These are phyloP conservation scores for Myxozyma geophila DNA, from an alignment of 805 yeast genomes.

Conservation along the genomic window DNA sequence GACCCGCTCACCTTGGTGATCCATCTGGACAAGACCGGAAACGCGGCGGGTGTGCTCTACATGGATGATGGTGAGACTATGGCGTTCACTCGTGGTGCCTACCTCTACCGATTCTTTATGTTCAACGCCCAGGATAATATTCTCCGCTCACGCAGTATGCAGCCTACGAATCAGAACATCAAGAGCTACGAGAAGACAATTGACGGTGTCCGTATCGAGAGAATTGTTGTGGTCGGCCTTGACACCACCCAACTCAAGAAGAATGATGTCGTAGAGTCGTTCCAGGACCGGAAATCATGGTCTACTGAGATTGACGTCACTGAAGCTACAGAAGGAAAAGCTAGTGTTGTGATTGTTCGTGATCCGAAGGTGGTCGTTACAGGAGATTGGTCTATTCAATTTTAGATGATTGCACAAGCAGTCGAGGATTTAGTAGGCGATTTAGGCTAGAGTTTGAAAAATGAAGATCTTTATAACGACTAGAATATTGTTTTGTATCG, in stretches of 20 bases:
- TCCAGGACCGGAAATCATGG: slow-evolving; percentile 51
- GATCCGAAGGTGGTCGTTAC: slow-evolving; percentile 57
- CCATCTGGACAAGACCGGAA: slow-evolving; percentile 55
- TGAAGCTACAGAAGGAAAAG: slow-evolving; percentile 34
- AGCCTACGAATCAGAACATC: slow-evolving; percentile 23
- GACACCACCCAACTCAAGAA: slow-evolving; percentile 26
- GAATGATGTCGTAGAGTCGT: slow-evolving; percentile 41
- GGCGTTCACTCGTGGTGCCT: slow-evolving; percentile 58
- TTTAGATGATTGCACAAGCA: slow-evolving; percentile 32
- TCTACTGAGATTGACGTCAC: slow-evolving; percentile 42
- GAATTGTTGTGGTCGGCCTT: slow-evolving; percentile 56
- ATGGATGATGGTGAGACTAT: slow-evolving; percentile 85
- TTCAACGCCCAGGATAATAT: slow-evolving; percentile 44
- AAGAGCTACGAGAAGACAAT: slow-evolving; percentile 39
- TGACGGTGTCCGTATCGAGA: slow-evolving; percentile 56
- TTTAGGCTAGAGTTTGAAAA: too few relatives aligned
- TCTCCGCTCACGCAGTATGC: slow-evolving; percentile 39
- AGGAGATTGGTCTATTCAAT: slow-evolving; percentile 54
- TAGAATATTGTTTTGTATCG: too few relatives aligned
- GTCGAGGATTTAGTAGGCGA: too few relatives aligned
- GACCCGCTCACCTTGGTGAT: slow-evolving; percentile 83
- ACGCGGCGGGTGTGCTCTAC: slow-evolving; percentile 65
- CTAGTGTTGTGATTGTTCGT: slow-evolving; percentile 47
- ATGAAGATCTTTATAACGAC: too few relatives aligned
- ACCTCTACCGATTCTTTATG: slow-evolving; percentile 50